Conservation (phyloP, 139 green algal genomes). For the Limnomonas spitsbergensis region DNA sequence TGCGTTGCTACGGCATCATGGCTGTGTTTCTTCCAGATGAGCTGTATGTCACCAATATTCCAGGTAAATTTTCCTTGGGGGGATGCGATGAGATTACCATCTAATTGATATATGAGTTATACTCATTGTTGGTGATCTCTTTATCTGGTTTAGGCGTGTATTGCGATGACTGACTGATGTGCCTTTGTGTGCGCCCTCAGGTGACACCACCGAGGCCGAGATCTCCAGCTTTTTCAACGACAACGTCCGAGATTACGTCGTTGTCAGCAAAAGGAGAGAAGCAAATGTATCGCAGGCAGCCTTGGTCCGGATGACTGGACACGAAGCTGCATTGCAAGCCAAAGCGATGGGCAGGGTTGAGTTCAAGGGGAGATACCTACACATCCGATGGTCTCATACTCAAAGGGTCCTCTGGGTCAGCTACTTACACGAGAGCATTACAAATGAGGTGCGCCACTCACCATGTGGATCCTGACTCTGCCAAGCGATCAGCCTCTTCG, state of each 20-base stretch:
- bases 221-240: not conserved
- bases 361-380: not conserved
- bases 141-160: too few species aligned
- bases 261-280: constrained; percentile 6
- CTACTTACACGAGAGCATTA: constrained; percentile 31
- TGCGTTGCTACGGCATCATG: too few species aligned
- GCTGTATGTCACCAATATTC: constrained; percentile 13
- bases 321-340: not conserved
- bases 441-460: constrained; percentile 44
- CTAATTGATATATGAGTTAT: too few species aligned
- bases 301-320: not conserved
- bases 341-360: constrained; percentile 14
- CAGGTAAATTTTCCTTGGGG: too few species aligned
- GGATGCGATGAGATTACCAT: too few species aligned
- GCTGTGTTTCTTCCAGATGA: constrained; percentile 1
- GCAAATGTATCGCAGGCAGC: constrained; percentile 1
- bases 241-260: constrained; percentile 5
- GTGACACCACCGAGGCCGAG: constrained; percentile 9
- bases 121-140: too few species aligned
- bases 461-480: too few species aligned
- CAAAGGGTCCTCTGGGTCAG: constrained; percentile 34
- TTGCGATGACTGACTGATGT: too few species aligned
- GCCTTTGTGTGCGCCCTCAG: too few species aligned
- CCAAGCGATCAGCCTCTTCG: too few species aligned
- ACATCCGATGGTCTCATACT: constrained; percentile 22